Base-by-base conservation (phyloP, 148 eudicot species). In the Chenopodium quinoa region DNA sequence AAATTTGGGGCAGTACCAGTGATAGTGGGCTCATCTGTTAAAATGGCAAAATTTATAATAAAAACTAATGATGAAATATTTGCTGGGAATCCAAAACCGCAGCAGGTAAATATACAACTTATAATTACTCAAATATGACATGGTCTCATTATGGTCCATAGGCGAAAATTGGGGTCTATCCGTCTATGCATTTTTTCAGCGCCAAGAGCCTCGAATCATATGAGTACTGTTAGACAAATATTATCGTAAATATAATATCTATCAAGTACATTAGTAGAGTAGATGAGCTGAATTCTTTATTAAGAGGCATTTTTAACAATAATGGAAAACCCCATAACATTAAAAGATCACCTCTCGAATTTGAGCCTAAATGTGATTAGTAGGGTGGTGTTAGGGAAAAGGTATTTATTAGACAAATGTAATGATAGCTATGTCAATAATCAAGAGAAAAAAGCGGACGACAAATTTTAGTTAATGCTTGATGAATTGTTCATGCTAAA, bases 321-420 rank as follows among this genome's bases (percentile, higher is more conserved):
- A 66, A 80, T 1, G 90, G 86, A 0, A 50, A 81, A 71, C 76
- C 85, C 6, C 23, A 46, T 89, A 32, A 9, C 77, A 29, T 60
- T 96, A 72, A 96, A 96, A 75, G 92, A 92, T 73, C 77, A 87
- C 27, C 77, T 96, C 2, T 81, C 98, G 4, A 91, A 82, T 0
- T 80, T 96, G 54, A 96, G 95, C 79, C 70, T 96, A 52, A 96
- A 92, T 77, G 97, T 96, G 80, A 93, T 96, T 1, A 90, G 98
- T 80, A 83, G 99, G 65, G 94, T 96, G 97, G 99, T 91, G 23
- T 23, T 23, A 23, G 23, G 23, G 23, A 23, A 23, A 23, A 23
- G 10, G 83, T 92, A 96, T 80, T n/a, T 87, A 32, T 32, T 32
- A 63, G 93, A 90, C 40, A 37, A 37, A 37, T 37, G 40, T 37